Conservation (phyloP, 768 basidiomycete genomes). For the Leccinum arenicola region DNA sequence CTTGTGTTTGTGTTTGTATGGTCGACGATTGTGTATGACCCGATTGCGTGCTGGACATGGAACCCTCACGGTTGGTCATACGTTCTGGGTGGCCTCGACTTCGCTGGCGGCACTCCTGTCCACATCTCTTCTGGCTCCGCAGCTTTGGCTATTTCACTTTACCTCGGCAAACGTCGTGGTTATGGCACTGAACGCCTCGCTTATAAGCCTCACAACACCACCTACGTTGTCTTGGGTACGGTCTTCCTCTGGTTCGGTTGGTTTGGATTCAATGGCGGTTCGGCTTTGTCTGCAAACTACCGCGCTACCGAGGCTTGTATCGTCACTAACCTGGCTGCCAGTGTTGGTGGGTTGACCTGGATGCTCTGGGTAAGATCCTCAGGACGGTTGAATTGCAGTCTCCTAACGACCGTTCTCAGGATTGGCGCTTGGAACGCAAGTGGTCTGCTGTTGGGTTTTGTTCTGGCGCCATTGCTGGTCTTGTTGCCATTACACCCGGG, state of each 20-base stretch:
- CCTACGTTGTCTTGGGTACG: slow-evolving; percentile 92
- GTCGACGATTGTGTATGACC: slow-evolving; percentile 88
- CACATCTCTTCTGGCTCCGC: slow-evolving; percentile 94
- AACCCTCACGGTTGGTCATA: slow-evolving; percentile 75
- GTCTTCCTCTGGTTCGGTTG: slow-evolving; percentile 93
- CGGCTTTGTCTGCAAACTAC: slow-evolving; percentile 84
- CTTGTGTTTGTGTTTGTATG: slow-evolving; percentile 90
- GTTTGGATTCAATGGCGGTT: slow-evolving; percentile 96
- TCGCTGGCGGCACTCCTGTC: slow-evolving; percentile 95
- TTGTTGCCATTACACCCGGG: slow-evolving; percentile 87
- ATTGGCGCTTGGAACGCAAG: slow-evolving; percentile 90
- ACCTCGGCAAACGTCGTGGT: slow-evolving; percentile 86
- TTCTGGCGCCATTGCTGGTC: slow-evolving; percentile 88
- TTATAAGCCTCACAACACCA: slow-evolving; percentile 93
- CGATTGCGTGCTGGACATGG: slow-evolving; percentile 97
- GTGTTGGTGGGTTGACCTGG: slow-evolving; percentile 87
- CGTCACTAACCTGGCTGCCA: slow-evolving; percentile 90
- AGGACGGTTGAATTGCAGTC: neutral
- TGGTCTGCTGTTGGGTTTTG: slow-evolving; percentile 96
- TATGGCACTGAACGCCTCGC: slow-evolving; percentile 89
- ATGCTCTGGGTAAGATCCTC: slow-evolving; percentile 70
- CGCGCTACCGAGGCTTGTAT: slow-evolving; percentile 87
- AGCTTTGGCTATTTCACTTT: slow-evolving; percentile 86
- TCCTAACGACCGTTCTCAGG: slow-evolving; percentile 37
- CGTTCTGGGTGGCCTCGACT: slow-evolving; percentile 80